Conservation (phyloP, 2,329 filamentous ascomycete species). For the Coleophoma crateriformis region DNA sequence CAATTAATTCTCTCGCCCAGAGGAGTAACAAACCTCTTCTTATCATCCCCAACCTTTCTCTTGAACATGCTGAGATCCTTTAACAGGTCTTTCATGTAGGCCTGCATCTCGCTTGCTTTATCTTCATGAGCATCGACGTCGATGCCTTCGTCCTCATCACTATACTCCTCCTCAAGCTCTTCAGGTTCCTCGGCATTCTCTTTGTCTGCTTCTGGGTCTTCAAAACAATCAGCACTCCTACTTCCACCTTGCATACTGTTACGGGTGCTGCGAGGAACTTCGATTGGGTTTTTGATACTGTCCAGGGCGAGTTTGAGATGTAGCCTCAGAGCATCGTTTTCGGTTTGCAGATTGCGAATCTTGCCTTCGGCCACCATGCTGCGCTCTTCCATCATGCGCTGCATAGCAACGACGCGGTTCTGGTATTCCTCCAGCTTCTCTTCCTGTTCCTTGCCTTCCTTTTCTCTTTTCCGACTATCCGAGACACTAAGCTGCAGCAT, state of each 20-base stretch:
- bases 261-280: conserved; percentile 34
- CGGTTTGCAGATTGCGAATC: conserved; percentile 80
- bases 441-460: conserved; percentile 63
- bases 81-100: conserved; percentile 79
- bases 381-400: conserved; percentile 93
- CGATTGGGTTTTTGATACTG: conserved; percentile 86
- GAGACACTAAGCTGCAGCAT: conserved; percentile 71
- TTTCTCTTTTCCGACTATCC: conserved; percentile 61
- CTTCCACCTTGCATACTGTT: conserved; percentile 15
- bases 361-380: conserved; percentile 88
- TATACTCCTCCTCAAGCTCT: conserved; percentile 28
- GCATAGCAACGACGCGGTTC: conserved; percentile 80
- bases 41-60: conserved; percentile 81
- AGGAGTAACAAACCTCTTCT: conserved; percentile 55
- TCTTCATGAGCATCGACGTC: conserved; percentile 45
- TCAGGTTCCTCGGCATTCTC: conserved; percentile 12
- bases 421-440: conserved; percentile 94
- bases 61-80: conserved; percentile 76
- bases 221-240: background rate
- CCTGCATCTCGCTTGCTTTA: conserved; percentile 63
- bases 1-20: conserved; percentile 35
- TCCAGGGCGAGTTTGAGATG: conserved; percentile 84
- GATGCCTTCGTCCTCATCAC: conserved; percentile 55
- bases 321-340: conserved; percentile 84
- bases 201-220: background rate